A percentile compares a stretch with the other conserved stretches of the same genome.
Conservation (phyloP, 495 filamentous ascomycete genomes). For the Penicillium bovifimosum region DNA sequence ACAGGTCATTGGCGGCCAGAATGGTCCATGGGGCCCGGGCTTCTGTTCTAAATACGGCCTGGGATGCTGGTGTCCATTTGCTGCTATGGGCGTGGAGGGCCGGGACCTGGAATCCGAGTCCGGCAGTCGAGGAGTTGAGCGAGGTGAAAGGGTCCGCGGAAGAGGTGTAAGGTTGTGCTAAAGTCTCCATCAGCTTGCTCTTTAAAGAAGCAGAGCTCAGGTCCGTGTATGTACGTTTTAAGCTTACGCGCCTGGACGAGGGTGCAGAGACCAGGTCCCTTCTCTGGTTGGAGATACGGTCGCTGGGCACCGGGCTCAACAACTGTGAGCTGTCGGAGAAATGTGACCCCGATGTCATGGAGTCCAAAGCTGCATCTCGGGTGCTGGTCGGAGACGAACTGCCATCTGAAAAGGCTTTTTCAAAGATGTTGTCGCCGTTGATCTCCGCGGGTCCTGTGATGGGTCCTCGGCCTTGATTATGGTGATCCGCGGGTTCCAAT, state of each 20-base stretch:
- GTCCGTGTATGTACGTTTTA: slow-evolving; percentile 88
- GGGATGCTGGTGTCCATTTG: slow-evolving; percentile 84
- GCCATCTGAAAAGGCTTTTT: slow-evolving; percentile 59
- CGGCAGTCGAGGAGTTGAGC: slow-evolving; percentile 30
- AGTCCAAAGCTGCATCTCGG: slow-evolving; percentile 18
- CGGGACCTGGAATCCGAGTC: slow-evolving; percentile 38
- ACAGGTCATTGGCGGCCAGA: slow-evolving; percentile 91
- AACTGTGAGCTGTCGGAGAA: slow-evolving; percentile 21
- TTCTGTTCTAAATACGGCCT: slow-evolving; percentile 95
- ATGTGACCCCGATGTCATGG: slow-evolving; percentile 10
- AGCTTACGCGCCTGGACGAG: slow-evolving; percentile 57
- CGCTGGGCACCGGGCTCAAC: slow-evolving; percentile 29
- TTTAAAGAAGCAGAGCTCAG: slow-evolving; percentile 63
- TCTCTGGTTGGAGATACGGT: slow-evolving; percentile 30
- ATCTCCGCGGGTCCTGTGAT: slow-evolving; percentile 70
- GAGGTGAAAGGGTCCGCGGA: slow-evolving; percentile 46
- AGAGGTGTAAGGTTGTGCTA: slow-evolving; percentile 73
- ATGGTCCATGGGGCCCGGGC: slow-evolving; percentile 88
- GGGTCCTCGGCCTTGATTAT: slow-evolving; percentile 49
- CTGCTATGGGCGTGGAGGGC: slow-evolving; percentile 77
- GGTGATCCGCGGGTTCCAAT: slow-evolving; percentile 50
- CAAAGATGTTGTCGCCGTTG: slow-evolving; percentile 71
- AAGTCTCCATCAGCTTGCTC: slow-evolving; percentile 78
- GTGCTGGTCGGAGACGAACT: slow-evolving; percentile 22
- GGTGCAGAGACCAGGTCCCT: slow-evolving; percentile 34